A percentile compares a stretch with the other conserved stretches of the same genome.
These are phyloP conservation scores for Candida sphagnicola DNA, from an alignment of 805 yeast genomes.

Conservation along the genomic window DNA sequence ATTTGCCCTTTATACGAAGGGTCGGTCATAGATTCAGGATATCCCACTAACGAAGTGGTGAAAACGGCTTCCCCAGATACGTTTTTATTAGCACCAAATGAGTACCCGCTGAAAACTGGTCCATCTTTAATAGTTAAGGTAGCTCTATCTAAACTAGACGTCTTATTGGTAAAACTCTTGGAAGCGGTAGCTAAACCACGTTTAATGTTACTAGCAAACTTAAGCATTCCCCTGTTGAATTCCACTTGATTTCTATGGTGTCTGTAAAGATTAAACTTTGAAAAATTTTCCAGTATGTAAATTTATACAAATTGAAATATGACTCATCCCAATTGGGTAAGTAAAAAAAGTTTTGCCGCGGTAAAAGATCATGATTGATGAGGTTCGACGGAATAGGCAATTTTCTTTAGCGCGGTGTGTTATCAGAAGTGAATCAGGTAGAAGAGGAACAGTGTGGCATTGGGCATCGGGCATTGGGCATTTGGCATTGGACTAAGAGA, in stretches of 20 bases:
- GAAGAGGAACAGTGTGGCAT: neutral
- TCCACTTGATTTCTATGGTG: neutral
- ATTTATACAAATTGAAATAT: slow-evolving; percentile 3
- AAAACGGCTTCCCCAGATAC: slow-evolving; percentile 97
- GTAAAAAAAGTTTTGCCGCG: slow-evolving; percentile 3
- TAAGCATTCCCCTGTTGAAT: slow-evolving; percentile 1
- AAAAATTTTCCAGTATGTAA: no score
- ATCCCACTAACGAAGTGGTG: slow-evolving; percentile 96
- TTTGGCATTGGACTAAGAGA: no score
- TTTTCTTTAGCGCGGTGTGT: slow-evolving; percentile 4
- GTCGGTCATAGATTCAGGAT: slow-evolving; percentile 98
- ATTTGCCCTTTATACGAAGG: slow-evolving; percentile 98
- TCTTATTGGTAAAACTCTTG: slow-evolving; percentile 27
- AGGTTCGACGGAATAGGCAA: neutral
- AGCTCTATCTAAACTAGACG: slow-evolving; percentile 65
- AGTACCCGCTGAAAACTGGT: slow-evolving; percentile 86
- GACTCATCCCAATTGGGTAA: slow-evolving; percentile 6
- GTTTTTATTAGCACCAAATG: slow-evolving; percentile 93
- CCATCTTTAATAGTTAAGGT: slow-evolving; percentile 90
- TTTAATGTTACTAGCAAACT: neutral
- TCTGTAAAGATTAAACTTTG: neutral
- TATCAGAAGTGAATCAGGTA: neutral
- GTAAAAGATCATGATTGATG: slow-evolving; percentile 1
- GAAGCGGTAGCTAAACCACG: slow-evolving; percentile 32
- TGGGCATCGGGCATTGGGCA: no score